Base-by-base conservation (phyloP, 2,329 filamentous ascomycete species). In the Nemania abortiva region DNA sequence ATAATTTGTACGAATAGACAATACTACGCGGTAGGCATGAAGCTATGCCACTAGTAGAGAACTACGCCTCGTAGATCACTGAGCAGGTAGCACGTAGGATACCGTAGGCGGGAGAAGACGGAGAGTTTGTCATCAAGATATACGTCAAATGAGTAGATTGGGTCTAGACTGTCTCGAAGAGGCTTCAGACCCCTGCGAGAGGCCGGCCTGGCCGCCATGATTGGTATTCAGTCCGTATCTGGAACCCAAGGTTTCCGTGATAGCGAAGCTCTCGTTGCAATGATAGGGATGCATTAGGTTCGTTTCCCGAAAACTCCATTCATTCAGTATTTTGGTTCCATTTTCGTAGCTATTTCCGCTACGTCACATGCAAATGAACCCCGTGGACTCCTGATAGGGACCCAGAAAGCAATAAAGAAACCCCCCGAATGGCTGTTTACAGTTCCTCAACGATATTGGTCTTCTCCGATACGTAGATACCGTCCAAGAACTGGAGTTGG, bases 401-500 rank as follows among this genome's bases (percentile, higher is more conserved):
- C 86, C 86, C 86, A 86, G 84, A 87, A 88, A 87, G 84, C 82
- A 85, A 84, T 82, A 85, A 85, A 84, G 83, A 84, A 85, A 85
- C 83, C 83, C 76, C 82, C 77, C 80, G 50, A 70, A 81, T 80
- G 80, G 77, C 74, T 78, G 73, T 78, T 83, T 82, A 84, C 78
- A 88, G 84, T 75, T 90, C 91, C 81, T 94, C 92, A 78, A 89
- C 88, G 81, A 99, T 91, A 91, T 98, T 97, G 86, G 92, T 92
- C 89, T 94, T 92, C 92, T 99, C 96, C 83, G 95, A 98, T 82
- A 99, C 96, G 89, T 99, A 99, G 85, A 99, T 90, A 91, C 96
- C 96, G 88, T 99, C 97, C 90, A 99, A 91, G 92, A 99, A 99
- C 93, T 97, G 80, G 72, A 24, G 34, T 77, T 76, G 18, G 34